A percentile compares a stretch with the other conserved stretches of the same genome.
Conservation (phyloP, 257 asterid species). For the Prunella vulgaris region DNA sequence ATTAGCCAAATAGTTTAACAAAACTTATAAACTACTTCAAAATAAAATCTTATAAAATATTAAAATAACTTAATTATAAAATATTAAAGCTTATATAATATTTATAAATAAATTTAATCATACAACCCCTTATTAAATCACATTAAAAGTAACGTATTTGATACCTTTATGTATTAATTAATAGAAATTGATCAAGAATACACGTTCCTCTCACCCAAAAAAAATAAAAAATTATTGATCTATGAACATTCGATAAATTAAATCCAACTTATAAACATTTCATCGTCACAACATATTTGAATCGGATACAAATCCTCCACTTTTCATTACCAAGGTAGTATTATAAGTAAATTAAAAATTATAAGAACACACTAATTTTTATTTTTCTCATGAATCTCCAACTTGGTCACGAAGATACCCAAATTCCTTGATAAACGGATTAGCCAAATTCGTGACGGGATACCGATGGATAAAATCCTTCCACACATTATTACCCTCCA, state of each 20-base stretch:
- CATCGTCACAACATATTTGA: neutral
- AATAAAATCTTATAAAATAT: too few relatives aligned
- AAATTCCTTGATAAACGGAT: constrained; percentile 62
- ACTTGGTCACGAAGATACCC: constrained; percentile 41
- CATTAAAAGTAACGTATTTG: too few relatives aligned
- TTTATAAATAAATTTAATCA: too few relatives aligned
- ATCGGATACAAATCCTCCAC: neutral
- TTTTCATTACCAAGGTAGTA: too few relatives aligned
- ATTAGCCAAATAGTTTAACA: too few relatives aligned
- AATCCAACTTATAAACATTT: neutral
- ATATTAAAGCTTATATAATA: too few relatives aligned
- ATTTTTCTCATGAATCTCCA: neutral
- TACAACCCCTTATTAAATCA: too few relatives aligned
- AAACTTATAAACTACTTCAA: too few relatives aligned
- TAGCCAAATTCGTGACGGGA: constrained; percentile 39
- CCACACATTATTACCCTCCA: constrained; percentile 57
- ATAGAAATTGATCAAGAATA: neutral
- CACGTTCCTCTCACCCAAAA: neutral
- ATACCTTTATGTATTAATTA: too few relatives aligned
- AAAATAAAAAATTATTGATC: neutral
- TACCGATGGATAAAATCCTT: constrained; percentile 37
- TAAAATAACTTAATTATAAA: too few relatives aligned
- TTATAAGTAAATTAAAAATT: too few relatives aligned
- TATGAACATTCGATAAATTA: too few relatives aligned
- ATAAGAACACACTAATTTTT: neutral